phyloP scores from a whole-genome alignment of 768 basidiomycete genomes.

The Lactarius psammicola region DNA sequence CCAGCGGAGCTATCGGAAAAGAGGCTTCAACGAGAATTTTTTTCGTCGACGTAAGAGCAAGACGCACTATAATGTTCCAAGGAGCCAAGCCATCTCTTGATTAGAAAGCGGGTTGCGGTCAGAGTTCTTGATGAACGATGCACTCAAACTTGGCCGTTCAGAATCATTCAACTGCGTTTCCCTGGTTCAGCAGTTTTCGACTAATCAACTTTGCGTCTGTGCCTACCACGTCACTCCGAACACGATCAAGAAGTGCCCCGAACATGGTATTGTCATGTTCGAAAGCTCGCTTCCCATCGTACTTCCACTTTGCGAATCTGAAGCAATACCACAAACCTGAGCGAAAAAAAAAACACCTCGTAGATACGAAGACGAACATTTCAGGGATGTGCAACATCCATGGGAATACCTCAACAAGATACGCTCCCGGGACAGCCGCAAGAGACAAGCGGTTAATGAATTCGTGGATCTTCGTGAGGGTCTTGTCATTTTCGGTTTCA shows the following conservation, averaged over 20 bases:
- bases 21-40: too few species aligned
- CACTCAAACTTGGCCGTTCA: too few species aligned
- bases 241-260: neutral
- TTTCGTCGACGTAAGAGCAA: too few species aligned
- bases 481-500: too few species aligned
- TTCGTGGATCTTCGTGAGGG: neutral
- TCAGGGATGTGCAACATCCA: neutral
- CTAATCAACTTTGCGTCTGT: neutral
- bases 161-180: neutral
- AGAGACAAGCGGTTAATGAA: neutral
- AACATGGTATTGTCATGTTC: neutral
- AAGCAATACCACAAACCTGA: neutral
- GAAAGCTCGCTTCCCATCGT: neutral
- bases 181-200: neutral
- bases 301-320: slow-evolving; percentile 4
- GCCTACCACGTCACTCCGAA: neutral
- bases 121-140: neutral
- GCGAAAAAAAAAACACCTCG: neutral
- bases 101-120: neutral
- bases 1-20: slow-evolving; percentile 7
- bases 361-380: neutral
- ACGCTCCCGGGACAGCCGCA: neutral
- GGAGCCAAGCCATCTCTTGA: neutral
- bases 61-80: neutral
- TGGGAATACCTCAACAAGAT: neutral